A percentile compares a stretch with the other conserved stretches of the same genome.
Conservation (phyloP, 768 basidiomycete genomes). For the Lactarius trivialis region DNA sequence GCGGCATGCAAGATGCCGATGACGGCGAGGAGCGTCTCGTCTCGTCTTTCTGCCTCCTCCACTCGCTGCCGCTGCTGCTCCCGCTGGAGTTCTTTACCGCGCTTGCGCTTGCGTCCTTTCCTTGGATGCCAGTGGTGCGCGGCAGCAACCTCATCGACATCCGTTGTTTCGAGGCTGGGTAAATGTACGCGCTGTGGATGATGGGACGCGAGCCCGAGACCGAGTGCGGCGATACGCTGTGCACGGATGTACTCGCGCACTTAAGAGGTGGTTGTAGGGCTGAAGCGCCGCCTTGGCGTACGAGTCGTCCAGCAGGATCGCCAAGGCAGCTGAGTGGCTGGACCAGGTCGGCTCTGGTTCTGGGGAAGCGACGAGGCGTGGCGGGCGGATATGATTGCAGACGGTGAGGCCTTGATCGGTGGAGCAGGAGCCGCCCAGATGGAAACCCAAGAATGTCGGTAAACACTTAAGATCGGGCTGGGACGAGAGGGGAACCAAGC, state of each 20-base stretch:
- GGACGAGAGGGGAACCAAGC: too few species aligned
- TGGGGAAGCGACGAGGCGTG: background rate
- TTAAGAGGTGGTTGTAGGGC: slow-evolving; percentile 77
- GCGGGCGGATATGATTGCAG: background rate
- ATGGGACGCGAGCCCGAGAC: background rate
- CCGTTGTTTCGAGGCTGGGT: background rate
- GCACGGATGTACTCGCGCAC: slow-evolving; percentile 57
- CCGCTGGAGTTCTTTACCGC: background rate
- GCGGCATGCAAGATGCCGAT: slow-evolving; percentile 58
- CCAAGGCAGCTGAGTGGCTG: slow-evolving; percentile 40
- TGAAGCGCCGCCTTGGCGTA: slow-evolving; percentile 54
- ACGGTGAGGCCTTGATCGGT: background rate
- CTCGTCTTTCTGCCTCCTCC: slow-evolving; percentile 29
- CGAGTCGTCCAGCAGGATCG: slow-evolving; percentile 49
- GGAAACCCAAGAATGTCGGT: too few species aligned
- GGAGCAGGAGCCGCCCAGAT: slow-evolving; percentile 31
- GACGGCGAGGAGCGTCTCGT: slow-evolving; percentile 56
- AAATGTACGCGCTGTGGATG: slow-evolving; percentile 7
- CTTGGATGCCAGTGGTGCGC: background rate
- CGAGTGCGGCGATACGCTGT: slow-evolving; percentile 35
- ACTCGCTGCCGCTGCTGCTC: background rate
- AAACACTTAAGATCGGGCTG: too few species aligned
- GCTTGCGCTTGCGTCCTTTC: slow-evolving; percentile 7
- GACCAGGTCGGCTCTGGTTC: background rate
- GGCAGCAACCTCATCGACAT: slow-evolving; percentile 17